Evolutionary conservation across 2,329 filamentous ascomycete genomes (phyloP), one percentile per base, ranked within the genome.

Genomic region (Diaporthe longicolla): DNA sequence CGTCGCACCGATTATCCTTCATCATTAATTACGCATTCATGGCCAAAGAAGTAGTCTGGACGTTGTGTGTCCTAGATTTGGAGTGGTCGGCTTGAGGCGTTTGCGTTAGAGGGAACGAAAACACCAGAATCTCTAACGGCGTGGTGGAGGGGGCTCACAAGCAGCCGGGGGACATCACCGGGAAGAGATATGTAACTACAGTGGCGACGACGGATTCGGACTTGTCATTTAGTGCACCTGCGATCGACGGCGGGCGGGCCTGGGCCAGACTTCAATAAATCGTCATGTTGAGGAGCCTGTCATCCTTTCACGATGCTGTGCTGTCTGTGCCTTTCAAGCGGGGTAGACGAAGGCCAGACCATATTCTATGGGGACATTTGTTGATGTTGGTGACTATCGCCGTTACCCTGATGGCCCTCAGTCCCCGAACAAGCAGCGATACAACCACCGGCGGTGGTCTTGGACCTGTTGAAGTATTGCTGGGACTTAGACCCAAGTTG

Each of bases 21-120:
- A 71, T 35, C 52, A 71, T 43, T 73, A 75, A 75, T 73, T 59
- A 63, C 73, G 59, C 69, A 68, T 75, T 75, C 70, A 73, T 29
- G 50, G 43, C 50, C 70, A 54, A 45, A 54, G 70, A 3, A 29
- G 54, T 32, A 74, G 71, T 70, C 57, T 57, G 19, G 54, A 72
- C 52, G 58, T 65, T 29, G 26, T 70, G 48, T 73, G 70, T 65
- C 40, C 43, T 68, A 72, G 71, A 75, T 50, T 58, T 37, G 73
- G 71, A 35, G 63, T 58, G 65, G 57, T 70, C 50, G 65, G 65
- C 65, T 58, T 73, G 52, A 43, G 70, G 73, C 63, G 63, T 68
- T 54, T 21, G 48, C 32, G n/a, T 70, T 73, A 71, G 58, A 73
- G 70, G 59, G 61, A 32, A 73, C 24, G 55, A 73, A 72, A 70